Evolutionary conservation across 176 grass and related monocot species (phyloP), one percentile per base, ranked within the genome.

Genomic region (Oryza meridionalis): DNA sequence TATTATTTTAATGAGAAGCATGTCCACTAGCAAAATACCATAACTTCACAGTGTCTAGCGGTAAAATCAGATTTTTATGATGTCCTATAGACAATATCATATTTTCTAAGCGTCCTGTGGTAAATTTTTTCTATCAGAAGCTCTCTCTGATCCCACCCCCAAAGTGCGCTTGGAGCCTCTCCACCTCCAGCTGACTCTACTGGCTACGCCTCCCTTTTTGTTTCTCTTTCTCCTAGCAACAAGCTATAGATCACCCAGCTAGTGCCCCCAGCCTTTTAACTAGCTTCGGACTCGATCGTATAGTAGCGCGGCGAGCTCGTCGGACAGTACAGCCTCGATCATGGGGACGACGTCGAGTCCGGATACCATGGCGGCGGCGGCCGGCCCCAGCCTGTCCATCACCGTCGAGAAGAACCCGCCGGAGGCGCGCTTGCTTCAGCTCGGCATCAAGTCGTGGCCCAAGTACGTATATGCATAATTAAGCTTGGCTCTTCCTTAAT

Each of bases 381-480:
- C 78, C 17, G 17, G 5, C 19, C 17, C 53, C 12, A 19, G 69
- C 63, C 78, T 86, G 15, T 75, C 78, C 75, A 86, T 94, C 76
- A 77, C 87, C 37, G 87, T 94, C 2, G 92, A 94, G 87, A 90
- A 84, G 80, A 92, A 90, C 68, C 85, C 87, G 31, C 51, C 90
- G 24, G 77, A 92, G 37, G 59, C 78, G 1, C 84, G 90, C 69
- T 58, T 94, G 63, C 63, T 83, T 44, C 87, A 94, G 6, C 87
- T 94, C 55, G 90, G 90, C 65, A 66, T 94, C 90, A 92, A 90
- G 70, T 94, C 90, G 9, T 94, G 92, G 92, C 92, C 90, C 53
- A 94, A 92, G 92, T 94, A 63, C 45, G 29, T 13, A 35, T 5
- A 35, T 35, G 21, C 58, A 22, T 24, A n/a, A n/a, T n/a, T n/a